Evolutionary conservation across 2,329 filamentous ascomycete genomes (phyloP).

Genomic region (Sporothrix sp.): DNA sequence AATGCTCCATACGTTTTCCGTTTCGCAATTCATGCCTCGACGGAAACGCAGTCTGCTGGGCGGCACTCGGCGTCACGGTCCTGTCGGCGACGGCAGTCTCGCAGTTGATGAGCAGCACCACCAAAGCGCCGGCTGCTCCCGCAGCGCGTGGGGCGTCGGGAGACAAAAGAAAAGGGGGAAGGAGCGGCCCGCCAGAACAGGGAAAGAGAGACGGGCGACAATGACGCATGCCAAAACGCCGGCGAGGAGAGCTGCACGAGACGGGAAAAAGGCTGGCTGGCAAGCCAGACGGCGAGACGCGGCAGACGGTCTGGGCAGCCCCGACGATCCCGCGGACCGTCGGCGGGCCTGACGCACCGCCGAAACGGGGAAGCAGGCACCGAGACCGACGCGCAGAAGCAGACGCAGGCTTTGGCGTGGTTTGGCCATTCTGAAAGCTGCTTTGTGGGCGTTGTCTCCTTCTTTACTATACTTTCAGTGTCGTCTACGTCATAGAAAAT

Average conservation of each 20-base stretch:
- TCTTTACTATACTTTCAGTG: too few relatives aligned
- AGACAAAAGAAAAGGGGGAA: not conserved
- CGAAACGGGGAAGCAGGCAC: slow-evolving; percentile 4
- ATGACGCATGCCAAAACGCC: too few relatives aligned
- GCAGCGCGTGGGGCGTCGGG: not conserved
- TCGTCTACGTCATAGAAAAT: too few relatives aligned
- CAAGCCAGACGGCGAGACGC: not conserved
- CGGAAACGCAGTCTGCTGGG: too few relatives aligned
- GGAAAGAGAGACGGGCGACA: not conserved
- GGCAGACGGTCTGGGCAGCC: too few relatives aligned
- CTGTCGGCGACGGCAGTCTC: slow-evolving; percentile 9
- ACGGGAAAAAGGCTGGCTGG: not conserved
- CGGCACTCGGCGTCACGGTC: slow-evolving; percentile 16
- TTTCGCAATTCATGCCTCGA: not conserved
- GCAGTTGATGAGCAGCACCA: too few relatives aligned
- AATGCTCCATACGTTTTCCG: too few relatives aligned
- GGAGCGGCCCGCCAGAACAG: not conserved
- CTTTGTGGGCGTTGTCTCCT: too few relatives aligned
- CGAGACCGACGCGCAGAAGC: not conserved
- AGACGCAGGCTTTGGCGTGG: too few relatives aligned
- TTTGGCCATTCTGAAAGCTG: too few relatives aligned
- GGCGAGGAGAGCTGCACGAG: too few relatives aligned
- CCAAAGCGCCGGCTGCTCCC: slow-evolving; percentile 9
- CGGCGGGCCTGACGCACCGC: not conserved
- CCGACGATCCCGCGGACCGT: not conserved